A percentile compares a stretch with the other conserved stretches of the same genome.
phyloP scores from a whole-genome alignment of 192 early-diverging fungal genomes.

The Dimargaris cristalligena region DNA sequence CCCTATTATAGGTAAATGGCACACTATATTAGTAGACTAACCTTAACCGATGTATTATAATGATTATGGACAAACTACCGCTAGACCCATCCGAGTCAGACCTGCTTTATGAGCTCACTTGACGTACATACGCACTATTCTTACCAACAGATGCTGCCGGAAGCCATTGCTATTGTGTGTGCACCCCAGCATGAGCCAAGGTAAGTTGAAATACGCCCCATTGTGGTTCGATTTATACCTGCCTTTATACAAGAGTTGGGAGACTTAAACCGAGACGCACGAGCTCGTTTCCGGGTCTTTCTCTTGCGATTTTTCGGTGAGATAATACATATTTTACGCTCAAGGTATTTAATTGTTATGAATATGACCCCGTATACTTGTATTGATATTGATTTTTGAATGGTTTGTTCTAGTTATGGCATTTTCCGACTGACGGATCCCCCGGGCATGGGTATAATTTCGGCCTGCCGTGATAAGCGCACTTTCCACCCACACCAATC shows the following conservation, averaged over 20 bases:
- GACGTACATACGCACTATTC: slow-evolving; percentile 86
- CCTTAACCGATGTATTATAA: neutral
- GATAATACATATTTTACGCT: neutral
- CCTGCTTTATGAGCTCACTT: slow-evolving; percentile 85
- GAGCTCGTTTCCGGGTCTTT: neutral
- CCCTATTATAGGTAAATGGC: too few species aligned
- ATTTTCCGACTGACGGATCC: slow-evolving; percentile 80
- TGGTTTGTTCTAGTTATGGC: slow-evolving; percentile 34
- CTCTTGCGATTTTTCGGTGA: neutral
- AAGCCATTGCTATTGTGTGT: slow-evolving; percentile 85
- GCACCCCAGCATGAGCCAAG: slow-evolving; percentile 50
- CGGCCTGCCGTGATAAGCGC: slow-evolving; percentile 43
- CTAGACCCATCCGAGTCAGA: slow-evolving; percentile 78
- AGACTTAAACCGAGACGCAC: neutral
- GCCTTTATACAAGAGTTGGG: too few species aligned
- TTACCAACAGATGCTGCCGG: slow-evolving; percentile 78
- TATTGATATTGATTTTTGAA: neutral
- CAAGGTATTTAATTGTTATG: neutral
- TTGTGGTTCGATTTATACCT: too few species aligned
- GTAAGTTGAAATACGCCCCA: slow-evolving; percentile 22
- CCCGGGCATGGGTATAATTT: slow-evolving; percentile 60
- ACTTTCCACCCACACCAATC: slow-evolving; percentile 66
- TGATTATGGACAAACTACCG: neutral
- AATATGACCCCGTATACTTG: too few species aligned
- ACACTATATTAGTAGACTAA: too few species aligned